These are phyloP conservation scores for Taiwanofungus camphoratus DNA, from an alignment of 1,284 basidiomycete species.

Conservation along the genomic window DNA sequence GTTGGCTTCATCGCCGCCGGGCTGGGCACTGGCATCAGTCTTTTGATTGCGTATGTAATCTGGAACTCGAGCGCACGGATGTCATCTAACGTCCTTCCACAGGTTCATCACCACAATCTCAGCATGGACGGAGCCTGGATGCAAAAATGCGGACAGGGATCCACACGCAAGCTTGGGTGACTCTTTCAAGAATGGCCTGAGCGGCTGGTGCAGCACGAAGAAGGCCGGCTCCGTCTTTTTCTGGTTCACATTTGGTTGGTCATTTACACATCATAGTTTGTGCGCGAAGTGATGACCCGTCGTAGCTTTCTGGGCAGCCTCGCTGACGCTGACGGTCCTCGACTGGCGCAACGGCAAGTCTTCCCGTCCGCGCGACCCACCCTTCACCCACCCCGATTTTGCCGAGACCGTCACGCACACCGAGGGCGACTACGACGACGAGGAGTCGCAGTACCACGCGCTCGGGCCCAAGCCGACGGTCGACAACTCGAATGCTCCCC, in stretches of 20 bases:
- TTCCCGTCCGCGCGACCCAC: constrained; percentile 57
- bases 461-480: constrained; percentile 16
- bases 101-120: constrained; percentile 73
- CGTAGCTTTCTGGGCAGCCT: constrained; percentile 62
- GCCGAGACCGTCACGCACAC: constrained; percentile 29
- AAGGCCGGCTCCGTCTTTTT: constrained; percentile 84
- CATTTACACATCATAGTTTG: not conserved
- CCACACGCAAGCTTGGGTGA: constrained; percentile 57
- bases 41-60: constrained; percentile 66
- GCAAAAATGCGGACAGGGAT: constrained; percentile 70
- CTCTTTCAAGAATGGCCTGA: constrained; percentile 60
- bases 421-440: constrained; percentile 36
- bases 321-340: constrained; percentile 53
- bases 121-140: constrained; percentile 77
- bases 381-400: constrained; percentile 58
- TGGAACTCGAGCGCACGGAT: not conserved
- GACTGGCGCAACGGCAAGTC: constrained; percentile 73
- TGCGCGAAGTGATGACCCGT: constrained; percentile 3
- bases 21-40: constrained; percentile 54
- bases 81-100: not conserved
- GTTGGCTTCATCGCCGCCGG: constrained; percentile 77
- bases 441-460: constrained; percentile 16
- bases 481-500: constrained; percentile 19
- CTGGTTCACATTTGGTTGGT: constrained; percentile 72
- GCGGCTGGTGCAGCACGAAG: constrained; percentile 85